Evolutionary conservation across 257 asterid species (phyloP), one percentile per base, ranked within the genome.

Genomic region (Jacaranda copaia): DNA sequence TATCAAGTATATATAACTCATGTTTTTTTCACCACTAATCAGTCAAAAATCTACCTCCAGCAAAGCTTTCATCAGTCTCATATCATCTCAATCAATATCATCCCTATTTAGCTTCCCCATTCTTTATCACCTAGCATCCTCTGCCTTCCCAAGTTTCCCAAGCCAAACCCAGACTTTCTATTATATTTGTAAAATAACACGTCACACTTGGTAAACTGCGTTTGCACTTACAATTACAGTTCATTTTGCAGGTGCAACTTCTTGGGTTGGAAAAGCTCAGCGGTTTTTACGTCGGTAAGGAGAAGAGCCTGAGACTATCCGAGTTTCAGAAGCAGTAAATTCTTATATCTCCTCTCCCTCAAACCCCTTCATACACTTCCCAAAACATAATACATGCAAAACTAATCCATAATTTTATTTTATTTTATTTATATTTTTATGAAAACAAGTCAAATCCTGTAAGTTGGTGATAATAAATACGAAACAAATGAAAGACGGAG

Each of bases 221-320:
- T 45, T 18, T 36, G 20, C 42, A 19, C 59, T 48, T 20, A 12
- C n/a, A 35, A 35, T 18, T 25, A 6, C 49, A 56, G 6, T 49
- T 52, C 77, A 76, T 70, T 67, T 40, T 59, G 77, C 81, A 76
- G 80, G 63, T 55, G 73, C 12, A 55, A 35, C 43, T 59, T 62
- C 78, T 74, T 63, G 83, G 71, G 70, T 45, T 13, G 2, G 87
- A 87, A 84, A 84, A 76, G 85, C 68, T 82, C 69, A 82, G 49
- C 88, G 82, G 76, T 80, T 84, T 87, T 84, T 78, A 82, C 81
- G 86, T 80, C 56, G 85, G 79, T n/a, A 80, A 80, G 79, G 76
- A 64, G 84, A 48, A 66, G 77, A 68, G 14, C 42, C 32, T 19
- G 57, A 68, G 13, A 51, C 43, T 16, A 32, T 76, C 75, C 68